A percentile compares a stretch with the other conserved stretches of the same genome.
Conservation (phyloP, 1,284 basidiomycete species). For the Cryptococcus sp. region DNA sequence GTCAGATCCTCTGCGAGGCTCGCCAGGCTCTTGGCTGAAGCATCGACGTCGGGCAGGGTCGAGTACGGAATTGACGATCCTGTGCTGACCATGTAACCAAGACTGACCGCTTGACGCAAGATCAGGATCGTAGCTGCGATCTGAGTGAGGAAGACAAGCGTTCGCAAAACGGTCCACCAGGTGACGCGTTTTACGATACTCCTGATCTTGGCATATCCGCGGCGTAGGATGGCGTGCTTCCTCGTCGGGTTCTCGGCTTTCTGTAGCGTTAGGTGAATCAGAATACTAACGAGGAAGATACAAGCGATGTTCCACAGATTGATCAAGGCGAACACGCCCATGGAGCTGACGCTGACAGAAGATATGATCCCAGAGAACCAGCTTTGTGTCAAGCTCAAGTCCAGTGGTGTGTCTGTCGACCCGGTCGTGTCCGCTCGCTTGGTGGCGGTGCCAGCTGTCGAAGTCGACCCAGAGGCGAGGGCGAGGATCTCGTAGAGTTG, state of each 20-base stretch:
- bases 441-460: not conserved
- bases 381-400: conserved; percentile 14
- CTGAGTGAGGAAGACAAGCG: conserved; percentile 7
- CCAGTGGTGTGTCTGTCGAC: not conserved
- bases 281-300: conserved; percentile 9
- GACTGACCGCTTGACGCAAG: conserved; percentile 16
- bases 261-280: conserved; percentile 13
- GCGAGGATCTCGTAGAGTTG: conserved; percentile 17
- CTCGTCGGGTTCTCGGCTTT: conserved; percentile 3
- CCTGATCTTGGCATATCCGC: conserved; percentile 1
- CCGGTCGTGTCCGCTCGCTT: conserved; percentile 2
- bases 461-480: conserved; percentile 11
- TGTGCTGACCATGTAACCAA: conserved; percentile 9
- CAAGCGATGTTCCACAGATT: conserved; percentile 20
- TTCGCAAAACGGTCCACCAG: conserved; percentile 8
- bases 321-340: conserved; percentile 17
- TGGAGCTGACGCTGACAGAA: conserved; percentile 6
- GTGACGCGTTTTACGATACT: conserved; percentile 3
- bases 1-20: conserved; percentile 4
- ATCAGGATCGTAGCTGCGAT: conserved; percentile 9
- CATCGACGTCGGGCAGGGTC: conserved; percentile 6
- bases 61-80: conserved; percentile 9
- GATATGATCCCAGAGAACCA: conserved; percentile 15
- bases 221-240: conserved; percentile 5
- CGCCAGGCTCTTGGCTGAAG: conserved; percentile 5